phyloP scores from a whole-genome alignment of 345 rosid species.

The Firmiana major region DNA sequence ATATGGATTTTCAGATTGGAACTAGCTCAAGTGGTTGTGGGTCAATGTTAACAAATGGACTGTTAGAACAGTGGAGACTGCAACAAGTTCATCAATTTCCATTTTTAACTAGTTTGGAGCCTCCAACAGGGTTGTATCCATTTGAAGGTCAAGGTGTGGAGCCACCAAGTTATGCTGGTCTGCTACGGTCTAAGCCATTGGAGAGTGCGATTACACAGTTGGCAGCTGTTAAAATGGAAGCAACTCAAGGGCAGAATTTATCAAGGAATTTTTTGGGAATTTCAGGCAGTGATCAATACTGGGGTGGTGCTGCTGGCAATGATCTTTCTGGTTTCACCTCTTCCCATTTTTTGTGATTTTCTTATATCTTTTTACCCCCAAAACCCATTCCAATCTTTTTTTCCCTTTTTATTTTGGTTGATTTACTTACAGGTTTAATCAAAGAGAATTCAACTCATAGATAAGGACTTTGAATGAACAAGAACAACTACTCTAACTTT shows the following conservation, averaged over 20 bases:
- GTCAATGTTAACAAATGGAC: conserved; percentile 29
- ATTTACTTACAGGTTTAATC: conserved; percentile 15
- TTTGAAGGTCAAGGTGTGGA: conserved; percentile 31
- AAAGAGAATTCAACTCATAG: conserved; percentile 16
- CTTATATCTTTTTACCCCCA: not conserved
- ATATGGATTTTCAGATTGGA: conserved; percentile 21
- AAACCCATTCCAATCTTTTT: not conserved
- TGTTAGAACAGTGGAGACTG: conserved; percentile 40
- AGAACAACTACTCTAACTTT: conserved; percentile 20
- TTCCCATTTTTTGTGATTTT: conserved; percentile 41
- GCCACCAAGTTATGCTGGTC: conserved; percentile 19
- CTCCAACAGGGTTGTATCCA: conserved; percentile 26
- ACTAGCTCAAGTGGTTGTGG: conserved; percentile 19
- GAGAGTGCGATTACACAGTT: conserved; percentile 19
- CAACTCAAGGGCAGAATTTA: conserved; percentile 30
- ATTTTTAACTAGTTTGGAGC: conserved; percentile 29
- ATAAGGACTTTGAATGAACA: conserved; percentile 2
- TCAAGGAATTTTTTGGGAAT: conserved; percentile 42
- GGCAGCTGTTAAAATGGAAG: conserved; percentile 41
- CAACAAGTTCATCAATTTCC: conserved; percentile 45
- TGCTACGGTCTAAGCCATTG: conserved; percentile 29
- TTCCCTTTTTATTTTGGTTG: not conserved
- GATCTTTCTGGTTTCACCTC: conserved; percentile 43
- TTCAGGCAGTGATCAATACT: conserved; percentile 41
- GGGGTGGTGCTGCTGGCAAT: conserved; percentile 26